These are phyloP conservation scores for Monosporozyma aerobia DNA, from an alignment of 805 yeast species.

Conservation along the genomic window DNA sequence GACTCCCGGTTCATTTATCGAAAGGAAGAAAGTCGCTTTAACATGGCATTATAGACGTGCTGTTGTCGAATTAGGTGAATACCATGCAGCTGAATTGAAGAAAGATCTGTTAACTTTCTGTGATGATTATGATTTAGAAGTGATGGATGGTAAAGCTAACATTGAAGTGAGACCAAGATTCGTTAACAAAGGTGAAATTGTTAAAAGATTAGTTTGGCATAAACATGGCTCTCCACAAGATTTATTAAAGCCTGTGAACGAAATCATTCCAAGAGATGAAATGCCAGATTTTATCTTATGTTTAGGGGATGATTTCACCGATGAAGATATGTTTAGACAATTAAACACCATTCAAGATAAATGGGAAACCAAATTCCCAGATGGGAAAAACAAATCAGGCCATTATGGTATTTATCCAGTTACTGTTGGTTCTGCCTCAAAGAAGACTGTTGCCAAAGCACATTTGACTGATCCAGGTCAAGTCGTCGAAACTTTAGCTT, in stretches of 20 bases:
- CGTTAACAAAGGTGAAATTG: slow-evolving; percentile 96
- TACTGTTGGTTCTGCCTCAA: slow-evolving; percentile 88
- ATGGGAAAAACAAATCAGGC: slow-evolving; percentile 38
- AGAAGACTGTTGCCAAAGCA: slow-evolving; percentile 74
- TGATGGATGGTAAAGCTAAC: slow-evolving; percentile 95
- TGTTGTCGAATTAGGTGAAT: slow-evolving; percentile 87
- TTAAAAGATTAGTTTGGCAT: slow-evolving; percentile 60
- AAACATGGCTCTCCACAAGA: slow-evolving; percentile 50
- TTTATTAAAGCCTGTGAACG: slow-evolving; percentile 28
- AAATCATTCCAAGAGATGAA: slow-evolving; percentile 32
- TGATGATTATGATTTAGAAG: slow-evolving; percentile 75
- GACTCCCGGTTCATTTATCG: slow-evolving; percentile 85
- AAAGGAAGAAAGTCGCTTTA: slow-evolving; percentile 82
- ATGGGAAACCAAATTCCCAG: slow-evolving; percentile 30
- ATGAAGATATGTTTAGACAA: slow-evolving; percentile 92
- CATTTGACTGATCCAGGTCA: slow-evolving; percentile 78
- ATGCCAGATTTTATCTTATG: slow-evolving; percentile 82
- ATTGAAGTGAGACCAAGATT: slow-evolving; percentile 94
- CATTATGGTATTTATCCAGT: slow-evolving; percentile 69
- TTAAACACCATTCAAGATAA: slow-evolving; percentile 50
- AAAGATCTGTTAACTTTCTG: slow-evolving; percentile 53
- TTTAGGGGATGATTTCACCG: slow-evolving; percentile 93
- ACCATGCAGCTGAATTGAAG: slow-evolving; percentile 69
- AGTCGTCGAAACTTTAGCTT: slow-evolving; percentile 75
- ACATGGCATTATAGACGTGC: slow-evolving; percentile 97